These are phyloP conservation scores for Cercospora brassicicola DNA, from an alignment of 2,329 filamentous ascomycete species.

Conservation along the genomic window DNA sequence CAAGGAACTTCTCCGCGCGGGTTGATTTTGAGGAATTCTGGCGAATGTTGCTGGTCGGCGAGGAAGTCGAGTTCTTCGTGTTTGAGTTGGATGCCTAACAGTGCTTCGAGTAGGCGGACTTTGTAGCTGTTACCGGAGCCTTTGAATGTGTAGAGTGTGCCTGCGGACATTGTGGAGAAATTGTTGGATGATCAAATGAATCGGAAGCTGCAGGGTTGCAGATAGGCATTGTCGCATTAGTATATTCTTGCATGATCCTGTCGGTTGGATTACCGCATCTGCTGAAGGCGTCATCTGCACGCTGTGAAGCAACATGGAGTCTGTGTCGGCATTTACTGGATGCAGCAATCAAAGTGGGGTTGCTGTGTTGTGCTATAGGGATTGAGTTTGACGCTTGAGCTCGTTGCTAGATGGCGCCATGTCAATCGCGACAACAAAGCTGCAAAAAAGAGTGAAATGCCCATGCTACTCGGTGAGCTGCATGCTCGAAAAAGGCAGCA, in stretches of 20 bases:
- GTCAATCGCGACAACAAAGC: background rate
- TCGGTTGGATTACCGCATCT: background rate
- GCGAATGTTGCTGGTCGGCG: constrained; percentile 18
- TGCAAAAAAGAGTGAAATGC: background rate
- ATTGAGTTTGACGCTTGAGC: background rate
- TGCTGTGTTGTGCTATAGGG: background rate
- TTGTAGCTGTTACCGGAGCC: constrained; percentile 24
- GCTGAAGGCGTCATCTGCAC: background rate
- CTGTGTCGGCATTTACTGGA: background rate
- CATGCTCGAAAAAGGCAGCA: background rate
- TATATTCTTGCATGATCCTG: background rate
- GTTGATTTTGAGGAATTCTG: constrained; percentile 16
- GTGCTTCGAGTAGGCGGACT: constrained; percentile 14
- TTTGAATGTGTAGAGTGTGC: background rate
- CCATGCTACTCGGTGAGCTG: background rate
- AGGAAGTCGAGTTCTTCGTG: constrained; percentile 17
- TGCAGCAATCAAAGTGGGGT: background rate
- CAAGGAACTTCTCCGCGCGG: background rate
- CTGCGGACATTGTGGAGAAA: background rate
- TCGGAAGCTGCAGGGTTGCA: background rate
- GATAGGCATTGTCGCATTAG: background rate
- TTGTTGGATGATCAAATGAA: background rate
- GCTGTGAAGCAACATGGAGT: background rate
- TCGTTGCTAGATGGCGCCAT: background rate
- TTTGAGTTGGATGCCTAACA: constrained; percentile 17